These are phyloP conservation scores for Phoenix roebelenii DNA, from an alignment of 176 grass and related monocot genomes.

Conservation along the genomic window DNA sequence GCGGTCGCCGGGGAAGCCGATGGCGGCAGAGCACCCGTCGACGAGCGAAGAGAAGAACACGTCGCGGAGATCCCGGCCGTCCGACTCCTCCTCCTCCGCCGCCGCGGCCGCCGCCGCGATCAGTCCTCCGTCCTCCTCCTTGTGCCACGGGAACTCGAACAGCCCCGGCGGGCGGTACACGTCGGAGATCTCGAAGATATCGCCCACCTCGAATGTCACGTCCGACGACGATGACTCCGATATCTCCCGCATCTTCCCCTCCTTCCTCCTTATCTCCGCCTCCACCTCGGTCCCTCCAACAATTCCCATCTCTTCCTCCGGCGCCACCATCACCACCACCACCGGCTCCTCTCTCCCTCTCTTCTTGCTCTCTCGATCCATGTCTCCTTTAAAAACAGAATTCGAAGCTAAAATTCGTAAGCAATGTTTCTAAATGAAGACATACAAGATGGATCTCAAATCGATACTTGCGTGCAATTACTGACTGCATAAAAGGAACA, in stretches of 20 bases:
- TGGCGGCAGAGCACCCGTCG: slow-evolving; percentile 26
- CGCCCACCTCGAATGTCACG: not conserved
- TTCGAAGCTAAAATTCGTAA: no score
- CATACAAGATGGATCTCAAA: no score
- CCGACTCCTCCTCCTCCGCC: not conserved
- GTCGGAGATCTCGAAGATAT: not conserved
- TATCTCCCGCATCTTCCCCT: not conserved
- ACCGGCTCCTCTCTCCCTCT: slow-evolving; percentile 23
- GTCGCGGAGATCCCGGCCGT: slow-evolving; percentile 31
- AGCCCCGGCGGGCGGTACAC: slow-evolving; percentile 27
- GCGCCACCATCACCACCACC: not conserved
- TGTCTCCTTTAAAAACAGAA: not conserved
- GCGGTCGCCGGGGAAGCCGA: slow-evolving; percentile 45
- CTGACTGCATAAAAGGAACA: no score
- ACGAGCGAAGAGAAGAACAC: slow-evolving; percentile 78
- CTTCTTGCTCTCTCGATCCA: slow-evolving; percentile 24
- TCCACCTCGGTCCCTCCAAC: slow-evolving; percentile 3
- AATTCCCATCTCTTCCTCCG: not conserved
- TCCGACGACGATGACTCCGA: not conserved
- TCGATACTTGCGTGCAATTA: no score
- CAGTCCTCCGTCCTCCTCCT: slow-evolving; percentile 28
- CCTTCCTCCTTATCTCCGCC: not conserved
- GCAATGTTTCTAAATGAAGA: no score
- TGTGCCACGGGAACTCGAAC: slow-evolving; percentile 67
- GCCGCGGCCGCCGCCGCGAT: not conserved